Base-by-base conservation (phyloP, 176 grass and related monocot genomes). In the Ampelocalamus luodianensis region DNA sequence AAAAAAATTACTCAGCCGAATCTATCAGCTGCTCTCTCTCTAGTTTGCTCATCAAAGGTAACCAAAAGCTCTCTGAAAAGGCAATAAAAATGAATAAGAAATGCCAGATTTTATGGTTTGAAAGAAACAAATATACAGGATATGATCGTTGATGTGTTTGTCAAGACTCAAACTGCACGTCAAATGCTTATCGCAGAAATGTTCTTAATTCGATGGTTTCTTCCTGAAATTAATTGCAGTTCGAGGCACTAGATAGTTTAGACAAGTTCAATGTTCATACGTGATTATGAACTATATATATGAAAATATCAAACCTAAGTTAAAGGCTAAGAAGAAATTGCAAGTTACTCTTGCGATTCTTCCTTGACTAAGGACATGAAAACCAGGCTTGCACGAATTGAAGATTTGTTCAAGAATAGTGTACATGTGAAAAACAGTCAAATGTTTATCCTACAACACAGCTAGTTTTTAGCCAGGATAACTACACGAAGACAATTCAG, bases 401-500 rank as follows among this genome's bases (percentile, higher is more conserved):
- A 65, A 5, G 59, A 76, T 76, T 23, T 23, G 71, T 27, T 67
- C 29, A 29, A 66, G 22, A 32, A 42, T 22, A 5, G n/a, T 14
- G 13, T 8, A 65, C 20, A 20, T 10, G 36, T 55, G 42, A 18
- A 26, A 7, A 10, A 34, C 17, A 14, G 56, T 51, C 58, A 75
- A 50, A 74, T 83, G 20, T 17, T 65, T 74, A 83, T 83, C 26
- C 81, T 62, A 36, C 24, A 8, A 29, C 3, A 29, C 3, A 22
- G n/a, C 6, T 10, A 37, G 24, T 14, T 3, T 3, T 9, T 48
- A 1, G 24, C 12, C 18, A 12, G 36, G 80, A 82, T 48, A 34
- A 37, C 20, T 75, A 42, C 22, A 32, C 9, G 36, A 45, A 59
- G 80, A 82, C 38, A 44, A 34, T 82, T 71, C 51, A 43, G 67